phyloP scores from a whole-genome alignment of 2,329 filamentous ascomycete genomes.

The Clonostachys rosea region DNA sequence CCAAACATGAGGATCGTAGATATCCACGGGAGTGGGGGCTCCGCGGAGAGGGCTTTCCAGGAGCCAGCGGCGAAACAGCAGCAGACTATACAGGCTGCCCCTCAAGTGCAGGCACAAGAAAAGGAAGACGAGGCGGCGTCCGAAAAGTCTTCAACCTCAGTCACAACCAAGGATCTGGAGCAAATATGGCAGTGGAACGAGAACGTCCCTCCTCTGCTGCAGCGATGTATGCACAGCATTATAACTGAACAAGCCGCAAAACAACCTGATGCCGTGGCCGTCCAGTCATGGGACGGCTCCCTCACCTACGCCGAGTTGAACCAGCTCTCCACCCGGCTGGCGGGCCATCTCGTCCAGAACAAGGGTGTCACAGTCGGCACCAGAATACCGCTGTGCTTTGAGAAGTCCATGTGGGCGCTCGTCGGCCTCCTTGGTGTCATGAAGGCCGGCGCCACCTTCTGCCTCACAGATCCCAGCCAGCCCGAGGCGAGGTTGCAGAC shows the following conservation, averaged over 20 bases:
- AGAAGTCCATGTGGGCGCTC: slow-evolving; percentile 41
- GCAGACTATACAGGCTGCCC: too few relatives aligned
- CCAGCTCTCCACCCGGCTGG: slow-evolving; percentile 31
- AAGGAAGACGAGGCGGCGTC: too few relatives aligned
- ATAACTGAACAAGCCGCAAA: slow-evolving; percentile 28
- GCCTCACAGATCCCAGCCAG: slow-evolving; percentile 39
- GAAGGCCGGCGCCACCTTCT: slow-evolving; percentile 43
- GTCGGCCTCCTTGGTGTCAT: slow-evolving; percentile 39
- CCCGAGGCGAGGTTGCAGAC: slow-evolving; percentile 36
- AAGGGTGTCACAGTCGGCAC: slow-evolving; percentile 30
- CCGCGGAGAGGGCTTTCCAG: slow-evolving; percentile 2
- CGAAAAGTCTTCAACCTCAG: background rate
- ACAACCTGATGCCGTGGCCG: slow-evolving; percentile 31
- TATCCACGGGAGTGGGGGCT: slow-evolving; percentile 9
- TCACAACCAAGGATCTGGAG: slow-evolving; percentile 25
- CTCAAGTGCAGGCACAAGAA: too few relatives aligned
- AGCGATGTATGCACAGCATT: slow-evolving; percentile 40
- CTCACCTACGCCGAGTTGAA: slow-evolving; percentile 41
- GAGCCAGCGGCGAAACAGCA: too few relatives aligned
- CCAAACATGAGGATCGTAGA: slow-evolving; percentile 12
- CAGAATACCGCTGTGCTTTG: slow-evolving; percentile 43
- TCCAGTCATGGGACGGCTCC: slow-evolving; percentile 45
- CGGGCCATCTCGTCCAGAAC: slow-evolving; percentile 24
- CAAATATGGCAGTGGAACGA: slow-evolving; percentile 43
- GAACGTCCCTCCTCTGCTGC: slow-evolving; percentile 29